These are phyloP conservation scores for Agrocybe chaxingu DNA, from an alignment of 768 basidiomycete genomes.

Conservation along the genomic window DNA sequence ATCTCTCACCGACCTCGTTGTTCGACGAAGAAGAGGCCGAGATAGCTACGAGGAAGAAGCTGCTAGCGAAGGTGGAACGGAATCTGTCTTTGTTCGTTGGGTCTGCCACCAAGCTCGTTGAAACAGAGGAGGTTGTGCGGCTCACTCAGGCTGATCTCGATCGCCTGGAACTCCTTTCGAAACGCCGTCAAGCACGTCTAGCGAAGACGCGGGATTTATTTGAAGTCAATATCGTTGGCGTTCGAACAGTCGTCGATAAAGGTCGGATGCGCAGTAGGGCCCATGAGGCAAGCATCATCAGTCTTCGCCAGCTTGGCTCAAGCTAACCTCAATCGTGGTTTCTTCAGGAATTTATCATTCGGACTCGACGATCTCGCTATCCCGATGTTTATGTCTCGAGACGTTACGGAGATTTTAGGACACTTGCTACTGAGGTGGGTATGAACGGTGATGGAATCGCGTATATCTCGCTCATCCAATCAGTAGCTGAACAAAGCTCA, in stretches of 20 bases:
- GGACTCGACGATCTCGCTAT: constrained; percentile 71
- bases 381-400: constrained; percentile 86
- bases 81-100: constrained; percentile 80
- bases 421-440: constrained; percentile 77
- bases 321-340: constrained; percentile 6
- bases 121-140: constrained; percentile 87
- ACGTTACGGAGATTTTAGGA: constrained; percentile 93
- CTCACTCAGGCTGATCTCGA: constrained; percentile 83
- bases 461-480: constrained; percentile 9
- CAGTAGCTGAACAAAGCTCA: constrained; percentile 80
- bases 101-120: constrained; percentile 77
- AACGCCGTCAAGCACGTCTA: constrained; percentile 53
- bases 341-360: constrained; percentile 88
- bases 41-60: constrained; percentile 59
- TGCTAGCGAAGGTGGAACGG: constrained; percentile 79
- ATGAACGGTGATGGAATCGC: neutral
- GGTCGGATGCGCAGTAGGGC: constrained; percentile 80
- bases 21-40: constrained; percentile 55
- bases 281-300: constrained; percentile 70
- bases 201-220: constrained; percentile 56
- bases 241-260: constrained; percentile 79
- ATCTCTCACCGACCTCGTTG: constrained; percentile 60
- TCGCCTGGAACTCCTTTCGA: constrained; percentile 69
- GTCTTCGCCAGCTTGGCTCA: constrained; percentile 6
- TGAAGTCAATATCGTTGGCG: constrained; percentile 88